These are phyloP conservation scores for Hygrophoropsis aurantiaca DNA, from an alignment of 768 basidiomycete species.

Conservation along the genomic window DNA sequence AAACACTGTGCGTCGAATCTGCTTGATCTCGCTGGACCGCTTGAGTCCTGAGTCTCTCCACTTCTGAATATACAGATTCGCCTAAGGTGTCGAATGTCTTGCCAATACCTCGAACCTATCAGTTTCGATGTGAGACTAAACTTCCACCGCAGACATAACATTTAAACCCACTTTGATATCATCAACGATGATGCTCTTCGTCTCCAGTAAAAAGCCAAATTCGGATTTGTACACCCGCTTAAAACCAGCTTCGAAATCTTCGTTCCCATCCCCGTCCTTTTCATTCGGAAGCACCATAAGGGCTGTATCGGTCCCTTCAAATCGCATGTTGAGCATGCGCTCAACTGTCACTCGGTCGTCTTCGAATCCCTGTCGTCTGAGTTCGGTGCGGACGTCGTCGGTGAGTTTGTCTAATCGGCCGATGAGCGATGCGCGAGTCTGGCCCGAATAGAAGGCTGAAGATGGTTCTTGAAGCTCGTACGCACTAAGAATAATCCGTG, in stretches of 20 bases:
- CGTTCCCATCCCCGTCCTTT: constrained; percentile 50
- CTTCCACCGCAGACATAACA: too few species aligned
- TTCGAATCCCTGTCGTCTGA: constrained; percentile 81
- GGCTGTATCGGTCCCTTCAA: constrained; percentile 91
- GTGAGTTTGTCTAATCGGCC: constrained; percentile 71
- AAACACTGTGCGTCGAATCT: constrained; percentile 63
- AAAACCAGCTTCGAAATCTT: constrained; percentile 82
- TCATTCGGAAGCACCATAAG: constrained; percentile 75
- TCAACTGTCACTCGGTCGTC: constrained; percentile 71
- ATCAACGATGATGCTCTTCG: constrained; percentile 82
- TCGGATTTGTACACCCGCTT: constrained; percentile 77
- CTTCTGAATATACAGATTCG: constrained; percentile 75
- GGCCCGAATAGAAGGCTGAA: constrained; percentile 71
- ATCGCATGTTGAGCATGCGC: constrained; percentile 88
- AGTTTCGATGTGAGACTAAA: too few species aligned
- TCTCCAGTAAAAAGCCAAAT: constrained; percentile 90
- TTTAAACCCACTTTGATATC: constrained; percentile 70
- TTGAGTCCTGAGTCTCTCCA: constrained; percentile 49
- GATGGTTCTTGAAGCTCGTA: constrained; percentile 89
- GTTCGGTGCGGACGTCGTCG: constrained; percentile 58
- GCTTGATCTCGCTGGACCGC: constrained; percentile 41
- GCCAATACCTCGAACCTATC: constrained; percentile 82
- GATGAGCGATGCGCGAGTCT: constrained; percentile 54
- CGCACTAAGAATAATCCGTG: constrained; percentile 46
- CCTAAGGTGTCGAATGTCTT: constrained; percentile 86